Evolutionary conservation across 331 rosid species (phyloP).

Genomic region (Malus hybrid): DNA sequence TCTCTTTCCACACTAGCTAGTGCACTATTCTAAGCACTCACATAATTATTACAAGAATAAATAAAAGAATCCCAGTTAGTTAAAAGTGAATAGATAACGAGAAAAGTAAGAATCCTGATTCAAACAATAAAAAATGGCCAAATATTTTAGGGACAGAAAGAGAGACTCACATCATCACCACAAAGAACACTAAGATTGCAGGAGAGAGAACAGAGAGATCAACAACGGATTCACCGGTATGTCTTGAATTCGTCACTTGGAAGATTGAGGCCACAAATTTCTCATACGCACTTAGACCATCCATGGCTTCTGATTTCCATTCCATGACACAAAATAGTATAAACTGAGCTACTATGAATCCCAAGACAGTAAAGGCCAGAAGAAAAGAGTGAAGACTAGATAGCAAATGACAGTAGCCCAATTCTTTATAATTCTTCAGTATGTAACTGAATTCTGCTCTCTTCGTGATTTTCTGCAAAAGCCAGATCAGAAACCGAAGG

Average conservation of each 20-base stretch:
- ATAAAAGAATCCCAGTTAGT: too few species aligned
- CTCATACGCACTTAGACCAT: conserved; percentile 42
- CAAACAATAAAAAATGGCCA: not conserved
- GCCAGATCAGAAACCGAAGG: conserved; percentile 39
- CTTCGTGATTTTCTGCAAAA: conserved; percentile 19
- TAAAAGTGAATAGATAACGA: not conserved
- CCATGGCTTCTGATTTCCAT: conserved; percentile 49
- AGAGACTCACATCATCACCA: conserved; percentile 60
- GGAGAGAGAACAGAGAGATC: conserved; percentile 57
- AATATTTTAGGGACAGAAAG: not conserved
- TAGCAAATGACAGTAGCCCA: conserved; percentile 43
- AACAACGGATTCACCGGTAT: conserved; percentile 57
- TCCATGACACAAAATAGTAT: conserved; percentile 53
- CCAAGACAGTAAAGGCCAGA: conserved; percentile 33
- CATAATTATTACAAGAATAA: too few species aligned
- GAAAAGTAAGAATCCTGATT: not conserved
- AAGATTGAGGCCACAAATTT: conserved; percentile 45
- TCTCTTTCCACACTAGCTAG: too few species aligned
- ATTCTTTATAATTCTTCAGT: conserved; percentile 21
- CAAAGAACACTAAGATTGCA: conserved; percentile 54
- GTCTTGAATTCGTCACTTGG: conserved; percentile 45
- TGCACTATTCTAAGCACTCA: too few species aligned
- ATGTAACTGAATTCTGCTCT: conserved; percentile 38
- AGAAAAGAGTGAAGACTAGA: conserved; percentile 30
- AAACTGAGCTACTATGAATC: conserved; percentile 36